Percentiles rank a stretch among this genome's conserved stretches.
These are phyloP conservation scores for Boletus subcaerulescens DNA, from an alignment of 768 basidiomycete genomes.

Conservation along the genomic window DNA sequence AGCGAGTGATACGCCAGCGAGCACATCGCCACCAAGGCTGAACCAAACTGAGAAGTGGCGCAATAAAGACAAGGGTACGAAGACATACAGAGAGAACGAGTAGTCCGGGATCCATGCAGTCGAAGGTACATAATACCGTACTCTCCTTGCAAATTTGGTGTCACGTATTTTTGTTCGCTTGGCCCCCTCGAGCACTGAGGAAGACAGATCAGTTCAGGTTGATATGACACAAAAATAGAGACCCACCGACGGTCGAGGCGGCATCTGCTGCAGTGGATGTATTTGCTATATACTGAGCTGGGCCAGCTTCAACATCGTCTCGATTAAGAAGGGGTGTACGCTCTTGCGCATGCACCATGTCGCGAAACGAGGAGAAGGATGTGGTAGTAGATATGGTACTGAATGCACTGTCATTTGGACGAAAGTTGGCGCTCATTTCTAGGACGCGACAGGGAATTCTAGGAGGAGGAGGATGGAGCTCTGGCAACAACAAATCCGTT, in stretches of 20 bases:
- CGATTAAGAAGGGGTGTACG: conserved; percentile 22
- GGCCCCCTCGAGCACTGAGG: conserved; percentile 8
- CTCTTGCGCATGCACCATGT: conserved; percentile 22
- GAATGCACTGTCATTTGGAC: conserved; percentile 8
- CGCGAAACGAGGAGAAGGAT: conserved; percentile 26
- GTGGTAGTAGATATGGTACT: conserved; percentile 28
- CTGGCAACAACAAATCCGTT: neutral
- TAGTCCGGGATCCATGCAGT: conserved; percentile 80
- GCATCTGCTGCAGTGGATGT: conserved; percentile 13
- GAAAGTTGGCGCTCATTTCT: conserved; percentile 12
- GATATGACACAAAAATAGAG: neutral
- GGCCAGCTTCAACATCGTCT: conserved; percentile 27
- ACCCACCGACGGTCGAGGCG: conserved; percentile 20
- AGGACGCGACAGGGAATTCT: neutral
- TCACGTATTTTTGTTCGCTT: conserved; percentile 18
- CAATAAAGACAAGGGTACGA: neutral
- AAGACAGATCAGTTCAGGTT: neutral
- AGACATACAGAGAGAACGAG: conserved; percentile 58
- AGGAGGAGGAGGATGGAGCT: neutral
- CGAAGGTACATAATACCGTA: conserved; percentile 77
- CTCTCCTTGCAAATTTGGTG: conserved; percentile 42
- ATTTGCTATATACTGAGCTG: conserved; percentile 17
- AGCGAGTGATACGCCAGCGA: conserved; percentile 84
- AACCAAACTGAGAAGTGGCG: neutral
- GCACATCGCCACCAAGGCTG: conserved; percentile 66